Conservation (phyloP, 768 basidiomycete species). For the Gymnopilus dilepis region DNA sequence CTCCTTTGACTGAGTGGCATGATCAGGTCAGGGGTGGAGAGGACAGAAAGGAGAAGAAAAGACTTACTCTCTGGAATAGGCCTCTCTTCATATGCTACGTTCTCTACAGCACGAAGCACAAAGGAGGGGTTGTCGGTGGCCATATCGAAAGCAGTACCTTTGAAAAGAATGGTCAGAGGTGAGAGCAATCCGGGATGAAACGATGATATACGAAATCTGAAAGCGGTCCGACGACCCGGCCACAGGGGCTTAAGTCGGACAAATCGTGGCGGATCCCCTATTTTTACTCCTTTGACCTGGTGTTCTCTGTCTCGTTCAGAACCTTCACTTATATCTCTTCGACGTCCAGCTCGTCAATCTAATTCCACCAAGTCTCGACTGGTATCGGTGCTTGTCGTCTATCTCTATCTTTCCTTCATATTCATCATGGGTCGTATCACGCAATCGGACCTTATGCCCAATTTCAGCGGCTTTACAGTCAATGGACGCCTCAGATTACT, state of each 20-base stretch:
- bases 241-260: constrained; percentile 21
- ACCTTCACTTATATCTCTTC: constrained; percentile 8
- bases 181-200: neutral
- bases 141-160: constrained; percentile 30
- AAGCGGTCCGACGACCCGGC: constrained; percentile 9
- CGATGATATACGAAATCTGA: constrained; percentile 8
- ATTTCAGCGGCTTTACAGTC: constrained; percentile 56
- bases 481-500: constrained; percentile 65
- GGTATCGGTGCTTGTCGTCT: constrained; percentile 25
- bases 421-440: constrained; percentile 46
- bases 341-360: neutral
- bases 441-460: constrained; percentile 49
- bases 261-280: constrained; percentile 17
- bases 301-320: neutral
- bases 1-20: constrained; percentile 54
- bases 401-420: constrained; percentile 15
- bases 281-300: neutral
- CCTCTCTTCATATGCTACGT: constrained; percentile 73
- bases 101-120: constrained; percentile 70
- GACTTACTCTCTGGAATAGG: constrained; percentile 73
- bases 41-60: constrained; percentile 5
- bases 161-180: constrained; percentile 2
- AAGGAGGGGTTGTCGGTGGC: constrained; percentile 84
- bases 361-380: constrained; percentile 22
- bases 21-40: constrained; percentile 4